Evolutionary conservation across 495 filamentous ascomycete species (phyloP).

Genomic region (Penicillium egyptiacum): DNA sequence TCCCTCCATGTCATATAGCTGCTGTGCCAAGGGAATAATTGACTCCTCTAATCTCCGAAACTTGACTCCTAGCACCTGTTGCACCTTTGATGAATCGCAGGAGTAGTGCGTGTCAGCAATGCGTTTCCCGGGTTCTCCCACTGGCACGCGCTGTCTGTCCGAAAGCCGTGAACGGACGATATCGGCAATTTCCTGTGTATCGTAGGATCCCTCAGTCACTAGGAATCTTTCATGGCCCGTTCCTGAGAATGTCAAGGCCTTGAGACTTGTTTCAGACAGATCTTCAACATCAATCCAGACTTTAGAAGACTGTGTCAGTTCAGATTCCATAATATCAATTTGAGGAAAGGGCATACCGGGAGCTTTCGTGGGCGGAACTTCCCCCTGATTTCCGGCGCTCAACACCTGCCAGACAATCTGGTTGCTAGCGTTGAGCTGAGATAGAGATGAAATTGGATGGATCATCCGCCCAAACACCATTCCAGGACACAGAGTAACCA

Average conservation of each 20-base stretch:
- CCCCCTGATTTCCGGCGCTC: constrained; percentile 18
- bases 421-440: constrained; percentile 30
- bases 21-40: constrained; percentile 24
- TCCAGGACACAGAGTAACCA: constrained; percentile 28
- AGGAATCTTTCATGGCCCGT: constrained; percentile 35
- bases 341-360: constrained; percentile 15
- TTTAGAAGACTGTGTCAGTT: background rate
- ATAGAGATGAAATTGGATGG: constrained; percentile 26
- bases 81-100: constrained; percentile 28
- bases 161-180: constrained; percentile 29
- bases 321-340: background rate
- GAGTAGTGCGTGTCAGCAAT: constrained; percentile 29
- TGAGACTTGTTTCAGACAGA: constrained; percentile 35
- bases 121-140: constrained; percentile 29
- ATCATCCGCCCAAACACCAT: constrained; percentile 36
- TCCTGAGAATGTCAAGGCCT: constrained; percentile 27
- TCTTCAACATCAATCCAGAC: constrained; percentile 38
- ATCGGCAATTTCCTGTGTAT: constrained; percentile 37
- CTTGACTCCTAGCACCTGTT: constrained; percentile 18
- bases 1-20: constrained; percentile 24
- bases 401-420: constrained; percentile 33
- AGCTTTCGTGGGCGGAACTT: constrained; percentile 25
- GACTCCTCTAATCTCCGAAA: constrained; percentile 22
- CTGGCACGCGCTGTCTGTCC: constrained; percentile 14
- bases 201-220: constrained; percentile 32